A percentile compares a stretch with the other conserved stretches of the same genome.
Evolutionary conservation across 192 early-diverging fungal species (phyloP).

Genomic region (Bifiguratus adelaidae): DNA sequence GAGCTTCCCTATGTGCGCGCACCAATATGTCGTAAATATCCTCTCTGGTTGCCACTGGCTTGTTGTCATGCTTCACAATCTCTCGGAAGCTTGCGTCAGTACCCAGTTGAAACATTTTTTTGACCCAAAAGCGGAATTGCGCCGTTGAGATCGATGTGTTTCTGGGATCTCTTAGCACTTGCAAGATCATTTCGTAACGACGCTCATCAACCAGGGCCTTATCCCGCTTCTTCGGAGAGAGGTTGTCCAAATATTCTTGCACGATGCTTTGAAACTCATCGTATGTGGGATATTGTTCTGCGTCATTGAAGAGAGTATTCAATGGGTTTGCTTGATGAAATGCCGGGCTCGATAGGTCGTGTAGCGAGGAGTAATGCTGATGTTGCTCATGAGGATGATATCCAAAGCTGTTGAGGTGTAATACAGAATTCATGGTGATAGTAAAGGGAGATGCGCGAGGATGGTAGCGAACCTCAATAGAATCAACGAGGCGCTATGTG

Average conservation of each 20-base stretch:
- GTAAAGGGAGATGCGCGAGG: too few relatives aligned
- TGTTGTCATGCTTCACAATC: constrained; percentile 34
- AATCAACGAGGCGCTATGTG: too few relatives aligned
- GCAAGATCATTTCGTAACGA: constrained; percentile 34
- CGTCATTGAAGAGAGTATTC: constrained; percentile 8
- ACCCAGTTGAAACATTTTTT: constrained; percentile 40
- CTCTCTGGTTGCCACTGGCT: constrained; percentile 38
- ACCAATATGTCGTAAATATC: constrained; percentile 35
- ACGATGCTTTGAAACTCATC: constrained; percentile 29
- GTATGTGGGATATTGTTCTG: constrained; percentile 26
- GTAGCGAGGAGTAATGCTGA: background rate
- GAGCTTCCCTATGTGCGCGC: constrained; percentile 32
- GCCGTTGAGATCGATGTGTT: constrained; percentile 40
- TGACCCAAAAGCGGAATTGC: constrained; percentile 44
- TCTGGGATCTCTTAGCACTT: constrained; percentile 34
- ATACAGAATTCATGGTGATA: too few relatives aligned
- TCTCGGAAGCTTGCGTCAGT: constrained; percentile 16
- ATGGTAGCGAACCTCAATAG: too few relatives aligned
- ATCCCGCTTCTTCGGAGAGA: constrained; percentile 37
- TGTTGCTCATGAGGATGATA: too few relatives aligned
- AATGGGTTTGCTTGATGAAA: too few relatives aligned
- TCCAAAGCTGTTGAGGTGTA: too few relatives aligned
- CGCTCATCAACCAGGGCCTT: constrained; percentile 34
- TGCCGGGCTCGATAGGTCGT: background rate
- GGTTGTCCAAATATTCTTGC: constrained; percentile 29